A percentile compares a stretch with the other conserved stretches of the same genome.
Conservation (phyloP, 2,329 filamentous ascomycete species). For the Leptographium procerum region DNA sequence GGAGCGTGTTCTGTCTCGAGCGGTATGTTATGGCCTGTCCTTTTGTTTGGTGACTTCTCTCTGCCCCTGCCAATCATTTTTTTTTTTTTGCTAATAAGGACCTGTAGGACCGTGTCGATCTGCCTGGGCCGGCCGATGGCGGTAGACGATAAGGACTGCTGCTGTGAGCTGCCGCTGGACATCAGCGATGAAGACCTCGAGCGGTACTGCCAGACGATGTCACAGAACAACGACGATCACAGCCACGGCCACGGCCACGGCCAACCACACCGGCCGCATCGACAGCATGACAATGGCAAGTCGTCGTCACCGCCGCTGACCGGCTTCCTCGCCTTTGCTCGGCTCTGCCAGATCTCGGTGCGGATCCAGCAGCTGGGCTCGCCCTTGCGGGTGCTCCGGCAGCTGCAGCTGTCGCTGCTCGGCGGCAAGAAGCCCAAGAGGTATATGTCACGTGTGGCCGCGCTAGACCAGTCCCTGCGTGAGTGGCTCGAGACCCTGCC, state of each 20-base stretch:
- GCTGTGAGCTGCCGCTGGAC: conserved; percentile 17
- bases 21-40: conserved; percentile 14
- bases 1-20: conserved; percentile 19
- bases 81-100: background rate
- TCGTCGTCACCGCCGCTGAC: conserved; percentile 7
- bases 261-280: too few species aligned
- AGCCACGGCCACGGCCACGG: too few species aligned
- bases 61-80: too few species aligned
- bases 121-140: conserved; percentile 19
- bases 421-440: background rate
- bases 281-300: too few species aligned
- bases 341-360: conserved; percentile 17
- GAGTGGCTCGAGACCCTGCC: conserved; percentile 14
- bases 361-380: conserved; percentile 16
- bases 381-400: conserved; percentile 11
- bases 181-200: conserved; percentile 17
- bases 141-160: conserved; percentile 18
- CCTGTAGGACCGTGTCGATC: conserved; percentile 16
- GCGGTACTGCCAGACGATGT: background rate
- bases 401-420: conserved; percentile 4
- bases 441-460: conserved; percentile 8
- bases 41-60: background rate
- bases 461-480: conserved; percentile 11
- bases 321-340: conserved; percentile 18
- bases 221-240: background rate